phyloP scores from a whole-genome alignment of 2,329 filamentous ascomycete genomes.

The Madurella mycetomatis region DNA sequence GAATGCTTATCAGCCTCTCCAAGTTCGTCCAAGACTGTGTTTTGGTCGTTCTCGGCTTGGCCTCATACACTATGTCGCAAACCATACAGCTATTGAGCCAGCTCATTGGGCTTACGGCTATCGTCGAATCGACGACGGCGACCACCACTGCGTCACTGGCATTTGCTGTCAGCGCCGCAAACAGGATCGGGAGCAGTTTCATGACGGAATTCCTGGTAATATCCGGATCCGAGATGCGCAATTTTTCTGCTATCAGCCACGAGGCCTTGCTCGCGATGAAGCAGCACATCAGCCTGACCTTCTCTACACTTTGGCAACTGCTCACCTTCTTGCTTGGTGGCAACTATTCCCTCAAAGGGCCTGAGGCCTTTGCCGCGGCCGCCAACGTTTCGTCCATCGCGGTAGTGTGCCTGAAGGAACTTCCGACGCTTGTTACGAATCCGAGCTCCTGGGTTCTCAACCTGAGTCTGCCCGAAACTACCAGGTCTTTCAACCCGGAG shows the following conservation, averaged over 20 bases:
- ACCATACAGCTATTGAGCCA: conserved; percentile 33
- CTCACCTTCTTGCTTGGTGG: conserved; percentile 44
- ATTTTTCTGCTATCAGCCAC: conserved; percentile 73
- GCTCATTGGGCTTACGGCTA: conserved; percentile 13
- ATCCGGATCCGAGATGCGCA: conserved; percentile 60
- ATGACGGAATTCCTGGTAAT: conserved; percentile 48
- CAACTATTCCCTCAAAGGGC: conserved; percentile 35
- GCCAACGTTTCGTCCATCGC: conserved; percentile 21
- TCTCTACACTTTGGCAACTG: conserved; percentile 37
- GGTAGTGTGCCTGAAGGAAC: conserved; percentile 27
- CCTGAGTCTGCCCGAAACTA: conserved; percentile 41
- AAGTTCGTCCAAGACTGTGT: conserved; percentile 73
- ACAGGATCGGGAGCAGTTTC: conserved; percentile 48
- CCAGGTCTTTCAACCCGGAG: conserved; percentile 46
- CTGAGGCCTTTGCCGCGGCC: conserved; percentile 19
- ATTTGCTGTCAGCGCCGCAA: conserved; percentile 40
- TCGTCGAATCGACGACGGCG: conserved; percentile 10
- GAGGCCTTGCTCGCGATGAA: conserved; percentile 62
- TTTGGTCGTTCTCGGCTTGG: conserved; percentile 59
- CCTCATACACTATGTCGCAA: conserved; percentile 37
- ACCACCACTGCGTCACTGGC: conserved; percentile 35
- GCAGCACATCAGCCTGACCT: conserved; percentile 40
- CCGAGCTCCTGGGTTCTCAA: conserved; percentile 57
- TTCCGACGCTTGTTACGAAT: conserved; percentile 38
- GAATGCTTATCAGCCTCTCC: conserved; percentile 66